Base-by-base conservation (phyloP, 2,329 filamentous ascomycete genomes). In the Ceratocystis harringtonii region DNA sequence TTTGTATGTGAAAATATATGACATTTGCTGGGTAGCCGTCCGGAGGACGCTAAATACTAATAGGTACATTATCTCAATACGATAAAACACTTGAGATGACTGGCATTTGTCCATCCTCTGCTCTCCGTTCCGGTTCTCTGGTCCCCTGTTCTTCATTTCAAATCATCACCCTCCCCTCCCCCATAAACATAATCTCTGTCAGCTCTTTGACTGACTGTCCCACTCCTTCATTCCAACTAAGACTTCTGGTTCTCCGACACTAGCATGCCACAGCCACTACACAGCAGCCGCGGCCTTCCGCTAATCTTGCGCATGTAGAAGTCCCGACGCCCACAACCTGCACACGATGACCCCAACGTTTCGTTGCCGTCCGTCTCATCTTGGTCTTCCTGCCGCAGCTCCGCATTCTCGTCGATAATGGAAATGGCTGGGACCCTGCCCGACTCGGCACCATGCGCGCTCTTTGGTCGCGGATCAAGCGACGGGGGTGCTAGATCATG, bases 251-350 rank as follows among this genome's bases (percentile, higher is more conserved):
- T 58, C 48, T 55, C 48, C 15, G 62, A 57, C 15, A 50, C 50
- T 3, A 64, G 19, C 62, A 57, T 64, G 15, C 62, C 62, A 25
- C 62, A 64, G n/a, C 62, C 62, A 19, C 30, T 57, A 19, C 62
- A 64, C 32, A 64, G 28, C 15, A 55, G 30, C 8, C 62, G 62
- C 15, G 50, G 30, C 48, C 62, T 19, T 19, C 62, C 62, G 22
- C 62, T 48, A 41, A 64, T 55, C 28, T 64, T 64, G 36, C 62
- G 62, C 48, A 57, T 55, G 15, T 55, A 55, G n/a, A 64, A 64
- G n/a, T 64, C 50, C 1, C 48, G n/a, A 41, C 50, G 62, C n/a
- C 62, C 62, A 57, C 62, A 64, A 4, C 62, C 62, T 10, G 62
- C 62, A 64, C 62, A 64, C 19, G 50, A 64, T 19, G 62, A 43